Evolutionary conservation across 2,329 filamentous ascomycete species (phyloP).

Genomic region (Neocucurbitaria cava): DNA sequence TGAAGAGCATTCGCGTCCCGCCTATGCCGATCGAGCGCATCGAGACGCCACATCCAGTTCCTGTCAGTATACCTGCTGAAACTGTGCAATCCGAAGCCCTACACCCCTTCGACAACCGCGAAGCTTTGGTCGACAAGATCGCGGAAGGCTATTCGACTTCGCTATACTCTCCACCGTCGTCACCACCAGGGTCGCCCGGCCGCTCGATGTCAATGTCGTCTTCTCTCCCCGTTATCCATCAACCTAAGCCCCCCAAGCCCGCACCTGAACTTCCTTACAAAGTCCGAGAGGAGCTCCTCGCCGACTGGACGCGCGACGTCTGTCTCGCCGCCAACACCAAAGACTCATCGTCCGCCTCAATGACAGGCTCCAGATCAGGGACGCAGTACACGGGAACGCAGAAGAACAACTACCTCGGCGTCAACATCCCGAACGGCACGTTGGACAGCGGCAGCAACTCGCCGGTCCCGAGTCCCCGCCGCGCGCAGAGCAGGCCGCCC

Average conservation of each 20-base stretch:
- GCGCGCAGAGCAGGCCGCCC: slow-evolving; percentile 41
- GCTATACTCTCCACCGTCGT: slow-evolving; percentile 69
- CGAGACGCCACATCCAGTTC: slow-evolving; percentile 35
- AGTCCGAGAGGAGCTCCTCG: slow-evolving; percentile 77
- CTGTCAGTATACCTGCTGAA: slow-evolving; percentile 29
- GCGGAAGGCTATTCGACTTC: slow-evolving; percentile 72
- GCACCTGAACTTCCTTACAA: slow-evolving; percentile 65
- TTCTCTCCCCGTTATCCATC: slow-evolving; percentile 53
- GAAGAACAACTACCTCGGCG: slow-evolving; percentile 59
- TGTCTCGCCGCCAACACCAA: slow-evolving; percentile 72
- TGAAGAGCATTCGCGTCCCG: slow-evolving; percentile 75
- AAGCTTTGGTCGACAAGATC: slow-evolving; percentile 75
- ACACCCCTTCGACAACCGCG: slow-evolving; percentile 76
- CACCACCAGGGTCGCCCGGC: slow-evolving; percentile 73
- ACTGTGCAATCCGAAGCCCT: slow-evolving; percentile 52
- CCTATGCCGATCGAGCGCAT: slow-evolving; percentile 69
- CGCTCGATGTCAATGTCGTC: slow-evolving; percentile 67
- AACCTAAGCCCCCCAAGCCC: slow-evolving; percentile 30
- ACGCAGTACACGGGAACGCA: slow-evolving; percentile 36
- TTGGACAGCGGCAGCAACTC: slow-evolving; percentile 42
- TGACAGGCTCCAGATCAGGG: slow-evolving; percentile 73
- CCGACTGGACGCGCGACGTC: slow-evolving; percentile 79
- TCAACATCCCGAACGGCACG: slow-evolving; percentile 57
- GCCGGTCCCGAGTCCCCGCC: slow-evolving; percentile 39
- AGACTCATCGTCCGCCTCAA: slow-evolving; percentile 74